A percentile compares a stretch with the other conserved stretches of the same genome.
Conservation (phyloP, 1,139 yeast genomes). For the Geotrichum aggregatum region DNA sequence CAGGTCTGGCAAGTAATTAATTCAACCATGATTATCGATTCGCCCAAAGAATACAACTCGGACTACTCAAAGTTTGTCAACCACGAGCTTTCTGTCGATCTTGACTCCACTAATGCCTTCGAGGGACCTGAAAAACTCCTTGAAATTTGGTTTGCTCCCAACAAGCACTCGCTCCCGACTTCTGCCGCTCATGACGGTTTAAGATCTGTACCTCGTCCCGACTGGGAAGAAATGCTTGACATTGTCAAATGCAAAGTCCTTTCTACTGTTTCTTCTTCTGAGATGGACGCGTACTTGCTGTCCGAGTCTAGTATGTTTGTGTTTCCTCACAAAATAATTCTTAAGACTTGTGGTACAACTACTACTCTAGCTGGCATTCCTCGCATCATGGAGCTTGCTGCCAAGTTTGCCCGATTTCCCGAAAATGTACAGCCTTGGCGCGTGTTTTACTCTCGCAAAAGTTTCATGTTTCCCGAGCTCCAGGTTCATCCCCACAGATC, state of each 20-base stretch:
- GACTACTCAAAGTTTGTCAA: slow-evolving; percentile 57
- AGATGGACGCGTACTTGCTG: slow-evolving; percentile 77
- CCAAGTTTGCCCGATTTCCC: slow-evolving; percentile 36
- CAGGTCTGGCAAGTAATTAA: too few relatives aligned
- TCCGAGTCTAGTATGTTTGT: slow-evolving; percentile 91
- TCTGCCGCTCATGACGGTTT: slow-evolving; percentile 41
- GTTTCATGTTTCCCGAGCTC: slow-evolving; percentile 86
- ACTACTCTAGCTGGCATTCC: slow-evolving; percentile 78
- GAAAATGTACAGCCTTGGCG: slow-evolving; percentile 47
- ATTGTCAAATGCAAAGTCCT: slow-evolving; percentile 83
- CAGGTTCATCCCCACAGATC: slow-evolving; percentile 78
- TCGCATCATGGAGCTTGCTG: slow-evolving; percentile 53
- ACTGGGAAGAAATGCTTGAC: slow-evolving; percentile 73
- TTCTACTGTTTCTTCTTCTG: slow-evolving; percentile 64
- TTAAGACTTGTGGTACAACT: slow-evolving; percentile 96
- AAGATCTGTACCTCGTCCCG: slow-evolving; percentile 58
- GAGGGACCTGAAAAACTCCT: slow-evolving; percentile 96
- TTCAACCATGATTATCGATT: slow-evolving; percentile 28
- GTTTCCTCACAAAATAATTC: slow-evolving; percentile 74
- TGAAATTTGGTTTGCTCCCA: slow-evolving; percentile 82
- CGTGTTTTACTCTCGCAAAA: slow-evolving; percentile 84
- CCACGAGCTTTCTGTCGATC: slow-evolving; percentile 68
- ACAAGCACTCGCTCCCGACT: slow-evolving; percentile 37
- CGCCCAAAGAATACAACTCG: slow-evolving; percentile 26
- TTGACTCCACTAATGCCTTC: slow-evolving; percentile 87